A percentile compares a stretch with the other conserved stretches of the same genome.
phyloP scores from a whole-genome alignment of 106 monocot species.

The Xerophyta viscosa region DNA sequence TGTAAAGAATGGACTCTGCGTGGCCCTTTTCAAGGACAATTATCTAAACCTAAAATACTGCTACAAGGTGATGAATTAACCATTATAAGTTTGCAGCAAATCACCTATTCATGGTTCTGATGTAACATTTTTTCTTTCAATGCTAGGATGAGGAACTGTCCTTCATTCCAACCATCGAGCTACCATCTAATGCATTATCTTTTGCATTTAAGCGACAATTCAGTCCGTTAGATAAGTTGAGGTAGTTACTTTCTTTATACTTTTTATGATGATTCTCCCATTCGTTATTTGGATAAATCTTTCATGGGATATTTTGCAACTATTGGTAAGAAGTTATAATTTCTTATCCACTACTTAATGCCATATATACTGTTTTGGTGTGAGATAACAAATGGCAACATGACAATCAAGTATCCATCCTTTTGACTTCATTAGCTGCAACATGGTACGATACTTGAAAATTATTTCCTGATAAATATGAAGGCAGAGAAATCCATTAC shows the following conservation, averaged over 20 bases:
- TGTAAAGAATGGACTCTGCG: slow-evolving; percentile 60
- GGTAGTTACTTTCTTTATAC: slow-evolving; percentile 27
- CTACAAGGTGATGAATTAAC: slow-evolving; percentile 56
- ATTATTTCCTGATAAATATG: too few species aligned
- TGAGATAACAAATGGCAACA: too few species aligned
- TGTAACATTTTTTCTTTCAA: not conserved
- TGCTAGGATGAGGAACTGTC: slow-evolving; percentile 81
- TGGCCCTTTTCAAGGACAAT: slow-evolving; percentile 48
- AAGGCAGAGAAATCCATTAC: too few species aligned
- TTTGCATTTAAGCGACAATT: slow-evolving; percentile 83
- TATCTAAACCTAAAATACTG: slow-evolving; percentile 69
- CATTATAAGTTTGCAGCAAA: not conserved
- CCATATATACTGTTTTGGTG: too few species aligned
- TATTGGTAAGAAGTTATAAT: too few species aligned
- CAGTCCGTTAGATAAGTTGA: slow-evolving; percentile 73
- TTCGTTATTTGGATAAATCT: not conserved
- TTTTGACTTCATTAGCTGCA: too few species aligned
- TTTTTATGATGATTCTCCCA: not conserved
- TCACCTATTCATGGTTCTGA: not conserved
- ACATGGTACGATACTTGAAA: too few species aligned
- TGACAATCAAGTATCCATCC: too few species aligned
- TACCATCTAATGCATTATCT: slow-evolving; percentile 70
- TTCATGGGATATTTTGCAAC: not conserved
- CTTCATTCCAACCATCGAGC: slow-evolving; percentile 63
- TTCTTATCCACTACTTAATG: too few species aligned